Percentiles rank a stretch among this genome's conserved stretches.
Evolutionary conservation across 176 grass and related monocot genomes (phyloP).

Genomic region (Zoysia japonica): DNA sequence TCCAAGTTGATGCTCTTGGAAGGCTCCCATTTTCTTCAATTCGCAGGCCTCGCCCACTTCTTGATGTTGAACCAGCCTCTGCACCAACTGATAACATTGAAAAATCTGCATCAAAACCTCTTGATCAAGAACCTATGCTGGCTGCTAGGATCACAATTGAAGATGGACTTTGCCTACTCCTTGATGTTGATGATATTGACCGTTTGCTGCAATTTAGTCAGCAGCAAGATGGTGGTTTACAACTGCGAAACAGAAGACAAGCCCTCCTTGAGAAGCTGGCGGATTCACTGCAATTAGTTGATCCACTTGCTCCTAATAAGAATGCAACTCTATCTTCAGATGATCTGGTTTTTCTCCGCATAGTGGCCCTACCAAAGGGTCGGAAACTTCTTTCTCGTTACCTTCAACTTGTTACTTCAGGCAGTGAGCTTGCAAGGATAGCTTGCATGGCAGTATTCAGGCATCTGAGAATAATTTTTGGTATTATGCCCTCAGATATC

Average conservation of each 20-base stretch:
- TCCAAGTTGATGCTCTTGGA: constrained; percentile 87
- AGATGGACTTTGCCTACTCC: constrained; percentile 67
- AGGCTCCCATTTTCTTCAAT: constrained; percentile 85
- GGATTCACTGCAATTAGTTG: constrained; percentile 76
- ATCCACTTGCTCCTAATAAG: constrained; percentile 60
- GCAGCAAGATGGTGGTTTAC: constrained; percentile 69
- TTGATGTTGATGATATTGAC: constrained; percentile 85
- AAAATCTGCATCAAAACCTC: constrained; percentile 60
- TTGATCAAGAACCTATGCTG: constrained; percentile 83
- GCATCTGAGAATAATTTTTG: constrained; percentile 74
- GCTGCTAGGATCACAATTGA: constrained; percentile 87
- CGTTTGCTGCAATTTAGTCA: constrained; percentile 71
- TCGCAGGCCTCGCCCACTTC: constrained; percentile 74
- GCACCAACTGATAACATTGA: constrained; percentile 44
- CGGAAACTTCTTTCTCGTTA: constrained; percentile 68
- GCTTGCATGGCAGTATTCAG: constrained; percentile 81
- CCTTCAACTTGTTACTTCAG: constrained; percentile 55
- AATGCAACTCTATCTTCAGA: constrained; percentile 49
- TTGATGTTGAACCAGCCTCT: constrained; percentile 72
- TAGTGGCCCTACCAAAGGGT: constrained; percentile 77
- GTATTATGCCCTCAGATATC: constrained; percentile 51
- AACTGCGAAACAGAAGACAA: constrained; percentile 65
- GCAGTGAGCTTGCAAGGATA: constrained; percentile 56
- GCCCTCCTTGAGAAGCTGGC: constrained; percentile 63
- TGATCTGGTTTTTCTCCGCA: constrained; percentile 79